phyloP scores from a whole-genome alignment of 2,329 filamentous ascomycete genomes.

The Fusarium guadeloupense region DNA sequence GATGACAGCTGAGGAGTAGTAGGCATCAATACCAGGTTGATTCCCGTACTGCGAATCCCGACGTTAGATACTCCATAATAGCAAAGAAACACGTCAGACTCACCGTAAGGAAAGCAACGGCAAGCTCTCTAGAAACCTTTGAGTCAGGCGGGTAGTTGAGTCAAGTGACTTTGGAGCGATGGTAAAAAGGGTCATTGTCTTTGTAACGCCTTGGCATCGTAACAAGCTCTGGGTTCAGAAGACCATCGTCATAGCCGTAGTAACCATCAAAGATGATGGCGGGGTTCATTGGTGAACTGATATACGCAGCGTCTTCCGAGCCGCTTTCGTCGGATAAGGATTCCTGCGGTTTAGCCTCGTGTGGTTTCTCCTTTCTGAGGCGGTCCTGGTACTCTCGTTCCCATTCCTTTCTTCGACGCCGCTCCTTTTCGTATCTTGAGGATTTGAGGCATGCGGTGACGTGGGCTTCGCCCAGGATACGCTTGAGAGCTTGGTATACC shows the following conservation, averaged over 20 bases:
- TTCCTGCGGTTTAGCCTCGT: neutral
- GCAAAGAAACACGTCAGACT: neutral
- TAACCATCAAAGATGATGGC: neutral
- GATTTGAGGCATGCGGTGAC: slow-evolving; percentile 15
- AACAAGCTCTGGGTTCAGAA: neutral
- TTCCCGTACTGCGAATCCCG: slow-evolving; percentile 4
- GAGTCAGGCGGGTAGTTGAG: slow-evolving; percentile 3
- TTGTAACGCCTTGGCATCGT: neutral
- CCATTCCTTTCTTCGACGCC: neutral
- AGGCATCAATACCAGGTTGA: neutral
- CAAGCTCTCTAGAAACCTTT: neutral
- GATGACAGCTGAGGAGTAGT: slow-evolving; percentile 21
- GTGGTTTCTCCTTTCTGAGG: neutral
- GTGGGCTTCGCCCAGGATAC: neutral
- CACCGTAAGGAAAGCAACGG: slow-evolving; percentile 1
- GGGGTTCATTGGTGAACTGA: neutral
- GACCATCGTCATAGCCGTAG: accelerated
- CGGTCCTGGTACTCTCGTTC: neutral
- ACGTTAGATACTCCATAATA: neutral
- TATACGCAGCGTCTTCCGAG: neutral
- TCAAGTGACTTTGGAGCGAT: slow-evolving; percentile 5
- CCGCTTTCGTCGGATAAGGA: neutral
- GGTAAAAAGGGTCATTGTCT: neutral
- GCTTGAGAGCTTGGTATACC: slow-evolving; percentile 46
- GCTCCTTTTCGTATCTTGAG: accelerated